Base-by-base conservation (phyloP, 2,329 filamentous ascomycete genomes). In the Cordyceps javanica region DNA sequence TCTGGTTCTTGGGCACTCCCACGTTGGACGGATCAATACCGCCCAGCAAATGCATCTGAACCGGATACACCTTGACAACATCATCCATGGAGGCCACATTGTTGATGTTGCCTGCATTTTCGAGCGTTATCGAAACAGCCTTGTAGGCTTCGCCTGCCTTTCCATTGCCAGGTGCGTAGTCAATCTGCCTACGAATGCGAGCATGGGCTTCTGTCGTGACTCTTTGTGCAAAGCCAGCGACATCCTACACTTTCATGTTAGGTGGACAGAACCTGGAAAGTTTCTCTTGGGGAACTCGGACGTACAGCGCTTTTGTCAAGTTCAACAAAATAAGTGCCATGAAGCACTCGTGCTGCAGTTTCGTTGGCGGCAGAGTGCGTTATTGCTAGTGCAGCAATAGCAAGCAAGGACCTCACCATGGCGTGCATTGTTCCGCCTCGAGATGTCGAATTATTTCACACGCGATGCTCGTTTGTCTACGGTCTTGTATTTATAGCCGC, bases 271-370 rank as follows among this genome's bases (percentile, higher is more conserved):
- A n/a, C n/a, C n/a, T n/a, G 0, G 5, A 3, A 30, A 57, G 2
- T 58, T n/a, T 36, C 1, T n/a, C 5, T n/a, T n/a, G 14, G 34
- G 8, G 14, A n/a, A n/a, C n/a, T 36, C 3, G 34, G 34, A 64
- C 72, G 63, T 67, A 81, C 79, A 64, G 77, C 68, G 13, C 72
- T 70, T 23, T 79, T 74, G 48, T 80, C 76, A 55, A 82, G 77
- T 62, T 82, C 79, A 59, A 82, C 73, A 61, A 82, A 77, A 66
- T 77, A 82, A 23, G 75, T 75, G 26, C 79, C 78, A 0, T 75
- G 70, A 14, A 82, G 63, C 36, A 72, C 60, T 7, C 34, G 34
- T n/a, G 34, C 14, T 36, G 34, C 34, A 6, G 34, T 16, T 36
- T 36, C 34, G 34, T n/a, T 36, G 34, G 34, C 34, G 14, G 34